Conservation (phyloP, 2,329 filamentous ascomycete species). For the Anthostomella pinea region DNA sequence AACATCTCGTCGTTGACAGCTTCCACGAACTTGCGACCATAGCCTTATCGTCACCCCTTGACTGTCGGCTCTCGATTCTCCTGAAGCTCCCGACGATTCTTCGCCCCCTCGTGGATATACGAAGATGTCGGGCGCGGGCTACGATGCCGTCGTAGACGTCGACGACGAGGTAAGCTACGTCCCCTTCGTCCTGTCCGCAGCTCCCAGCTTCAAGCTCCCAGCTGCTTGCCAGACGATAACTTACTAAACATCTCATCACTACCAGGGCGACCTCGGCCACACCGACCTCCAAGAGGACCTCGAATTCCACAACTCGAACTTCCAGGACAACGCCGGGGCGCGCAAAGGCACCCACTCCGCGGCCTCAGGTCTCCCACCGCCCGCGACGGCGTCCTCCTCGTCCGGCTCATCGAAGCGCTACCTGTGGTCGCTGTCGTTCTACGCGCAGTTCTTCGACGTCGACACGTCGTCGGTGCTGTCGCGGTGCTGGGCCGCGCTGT, state of each 20-base stretch:
- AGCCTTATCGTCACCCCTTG: conserved; percentile 8
- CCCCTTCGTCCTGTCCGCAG: neutral
- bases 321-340: conserved; percentile 58
- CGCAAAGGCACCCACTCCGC: conserved; percentile 49
- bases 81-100: conserved; percentile 4
- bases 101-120: conserved; percentile 5
- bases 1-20: conserved; percentile 3
- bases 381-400: conserved; percentile 49
- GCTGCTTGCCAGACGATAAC: conserved; percentile 4
- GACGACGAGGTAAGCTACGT: conserved; percentile 75
- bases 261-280: conserved; percentile 90
- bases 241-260: conserved; percentile 8
- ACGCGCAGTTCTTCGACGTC: conserved; percentile 97
- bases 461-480: conserved; percentile 86
- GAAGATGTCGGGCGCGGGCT: conserved; percentile 78
- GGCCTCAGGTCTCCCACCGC: conserved; percentile 53
- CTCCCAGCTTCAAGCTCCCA: conserved; percentile 5
- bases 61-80: conserved; percentile 6
- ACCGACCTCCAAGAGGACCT: conserved; percentile 98
- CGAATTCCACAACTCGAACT: conserved; percentile 95
- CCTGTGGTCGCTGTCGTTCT: conserved; percentile 91
- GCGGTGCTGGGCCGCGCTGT: conserved; percentile 85
- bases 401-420: conserved; percentile 66
- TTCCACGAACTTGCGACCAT: neutral
- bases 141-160: conserved; percentile 96